Evolutionary conservation across 345 rosid genomes (phyloP).

Genomic region (Eucalyptus albens): DNA sequence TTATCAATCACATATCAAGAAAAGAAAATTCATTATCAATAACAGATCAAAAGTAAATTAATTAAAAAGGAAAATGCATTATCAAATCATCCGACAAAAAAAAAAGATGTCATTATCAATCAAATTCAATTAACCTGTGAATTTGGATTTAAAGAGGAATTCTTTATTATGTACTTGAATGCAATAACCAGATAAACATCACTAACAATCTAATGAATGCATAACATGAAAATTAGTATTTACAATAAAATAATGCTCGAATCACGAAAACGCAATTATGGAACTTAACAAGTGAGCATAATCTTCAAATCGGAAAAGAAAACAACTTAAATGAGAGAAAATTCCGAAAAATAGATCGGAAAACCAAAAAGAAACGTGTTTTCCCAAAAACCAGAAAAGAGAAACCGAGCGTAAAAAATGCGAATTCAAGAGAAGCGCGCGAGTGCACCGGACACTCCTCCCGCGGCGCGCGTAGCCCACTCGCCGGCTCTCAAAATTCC

Average conservation of each 20-base stretch:
- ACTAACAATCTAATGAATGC: not conserved
- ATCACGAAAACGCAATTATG: not conserved
- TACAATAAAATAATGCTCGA: not conserved
- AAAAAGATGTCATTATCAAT: too few species aligned
- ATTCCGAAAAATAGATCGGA: not conserved
- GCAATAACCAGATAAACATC: not conserved
- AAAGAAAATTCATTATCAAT: not conserved
- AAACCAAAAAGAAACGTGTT: fast-evolving
- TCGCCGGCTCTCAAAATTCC: not conserved
- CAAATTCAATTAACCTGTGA: fast-evolving
- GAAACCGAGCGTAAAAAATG: not conserved
- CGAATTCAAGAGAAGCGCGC: not conserved
- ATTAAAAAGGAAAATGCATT: too few species aligned
- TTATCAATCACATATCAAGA: not conserved
- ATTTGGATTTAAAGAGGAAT: not conserved
- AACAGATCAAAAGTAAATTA: too few species aligned
- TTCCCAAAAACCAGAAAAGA: not conserved
- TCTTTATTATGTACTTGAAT: too few species aligned
- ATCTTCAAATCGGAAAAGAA: not conserved
- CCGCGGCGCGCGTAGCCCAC: not conserved
- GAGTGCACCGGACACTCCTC: not conserved
- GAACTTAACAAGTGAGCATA: not conserved
- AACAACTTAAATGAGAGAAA: not conserved
- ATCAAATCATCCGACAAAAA: too few species aligned
- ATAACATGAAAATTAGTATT: fast-evolving